Evolutionary conservation across 208 protist species (phyloP), one percentile per base, ranked within the genome.

Genomic region (Acanthamoeba healyi): DNA sequence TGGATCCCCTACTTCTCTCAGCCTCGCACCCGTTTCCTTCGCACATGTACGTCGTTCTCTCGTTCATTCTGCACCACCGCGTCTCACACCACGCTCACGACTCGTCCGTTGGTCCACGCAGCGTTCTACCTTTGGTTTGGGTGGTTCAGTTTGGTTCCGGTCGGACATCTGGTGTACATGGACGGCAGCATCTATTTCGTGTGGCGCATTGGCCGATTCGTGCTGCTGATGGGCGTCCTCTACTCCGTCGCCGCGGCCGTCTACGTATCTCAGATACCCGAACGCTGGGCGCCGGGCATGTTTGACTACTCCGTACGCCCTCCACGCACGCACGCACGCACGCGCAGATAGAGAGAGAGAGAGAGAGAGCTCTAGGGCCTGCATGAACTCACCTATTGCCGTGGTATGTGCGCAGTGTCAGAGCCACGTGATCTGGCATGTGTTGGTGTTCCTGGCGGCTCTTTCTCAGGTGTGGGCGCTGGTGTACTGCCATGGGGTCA

Each of bases 161-260:
- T 87, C 6, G 46, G n/a, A 10, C 79, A 87, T 29, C n/a, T 87
- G 42, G n/a, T 51, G 44, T 87, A 87, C 46, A 29, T 87, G 46
- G 49, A 87, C 49, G 79, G 79, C 24, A 77, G 17, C 79, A 14
- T 87, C 14, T 49, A 15, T 40, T 63, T 61, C 46, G 79, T 87
- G 44, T 87, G 40, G 46, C 46, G 46, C 26, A 40, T 87, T 12
- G 79, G 46, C 40, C 49, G 79, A 2, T 63, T 51, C 22, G 79
- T 63, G 79, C 79, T 87, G 46, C 15, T 87, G 46, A 87, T 87
- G 79, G 79, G 79, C 79, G 32, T 87, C 79, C 29, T 87, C 38
- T 87, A 87, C 79, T 63, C 79, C 44, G 38, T 87, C 49, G 79
- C 29, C 49, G 79, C 79, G 1, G 49, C 44, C 44, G 24, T 87